Evolutionary conservation across 345 rosid species (phyloP), one percentile per base, ranked within the genome.

Genomic region (Citrus australasica): DNA sequence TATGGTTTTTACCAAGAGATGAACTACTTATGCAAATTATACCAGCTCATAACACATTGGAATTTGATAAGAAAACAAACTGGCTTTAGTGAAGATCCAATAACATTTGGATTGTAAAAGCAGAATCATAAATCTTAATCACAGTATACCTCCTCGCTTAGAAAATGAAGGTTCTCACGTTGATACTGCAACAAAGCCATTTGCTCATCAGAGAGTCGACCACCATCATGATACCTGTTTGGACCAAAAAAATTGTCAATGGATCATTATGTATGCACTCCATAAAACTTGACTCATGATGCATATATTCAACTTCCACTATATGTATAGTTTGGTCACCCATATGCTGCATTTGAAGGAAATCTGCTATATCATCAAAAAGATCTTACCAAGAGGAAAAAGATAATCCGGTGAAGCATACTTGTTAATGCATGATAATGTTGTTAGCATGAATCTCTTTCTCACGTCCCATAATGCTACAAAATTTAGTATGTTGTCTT

Each of bases 161-260:
- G 82, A 79, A 95, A 95, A 84, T 93, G 97, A 69, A 95, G 98
- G 84, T 95, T 95, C 79, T 95, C 99, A 27, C 99, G 98, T 76
- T 95, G 98, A 83, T 95, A 95, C 78, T 93, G 99, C 85, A 95
- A 82, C 87, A 95, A 83, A 76, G 98, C 98, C 91, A 90, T 95
- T 80, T 95, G 98, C 86, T 95, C 98, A 83, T 95, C 99, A 75
- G 97, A 95, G 72, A 95, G 94, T 32, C 98, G 89, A 66, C 95
- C 93, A 51, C 94, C 95, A 75, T 92, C 94, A 42, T 92, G 89
- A 85, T 95, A 95, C 83, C 99, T 93, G 69, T 81, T 67, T 71
- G 58, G 22, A 19, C 22, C 79, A 53, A 80, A 72, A 68, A 30
- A 77, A 55, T 28, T 14, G 21, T 64, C 37, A 79, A 75, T 40